A percentile compares a stretch with the other conserved stretches of the same genome.
These are phyloP conservation scores for Chrysosporium keratinophilum DNA, from an alignment of 2,329 filamentous ascomycete species.

Conservation along the genomic window DNA sequence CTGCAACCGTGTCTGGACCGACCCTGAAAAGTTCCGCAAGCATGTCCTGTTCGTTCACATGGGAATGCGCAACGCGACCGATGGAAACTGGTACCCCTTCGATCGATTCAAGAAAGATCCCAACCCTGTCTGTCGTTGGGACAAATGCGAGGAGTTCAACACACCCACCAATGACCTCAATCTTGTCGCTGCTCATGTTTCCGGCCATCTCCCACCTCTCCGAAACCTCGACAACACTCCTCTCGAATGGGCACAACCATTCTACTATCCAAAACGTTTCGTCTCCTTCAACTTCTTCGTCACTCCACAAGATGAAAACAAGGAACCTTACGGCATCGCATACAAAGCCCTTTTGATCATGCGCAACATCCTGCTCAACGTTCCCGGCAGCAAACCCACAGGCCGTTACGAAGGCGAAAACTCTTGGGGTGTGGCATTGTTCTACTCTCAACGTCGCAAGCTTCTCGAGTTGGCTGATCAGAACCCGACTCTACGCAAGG, in stretches of 20 bases:
- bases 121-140: slow-evolving; percentile 30
- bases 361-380: slow-evolving; percentile 38
- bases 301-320: slow-evolving; percentile 34
- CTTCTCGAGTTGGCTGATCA: slow-evolving; percentile 33
- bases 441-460: slow-evolving; percentile 31
- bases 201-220: slow-evolving; percentile 17
- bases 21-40: slow-evolving; percentile 32
- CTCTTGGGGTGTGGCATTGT: slow-evolving; percentile 19
- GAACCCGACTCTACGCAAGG: slow-evolving; percentile 34
- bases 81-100: slow-evolving; percentile 12
- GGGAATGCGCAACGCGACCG: slow-evolving; percentile 18
- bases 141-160: slow-evolving; percentile 30
- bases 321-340: slow-evolving; percentile 37
- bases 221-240: slow-evolving; percentile 19
- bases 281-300: slow-evolving; percentile 33
- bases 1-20: slow-evolving; percentile 17
- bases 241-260: slow-evolving; percentile 22
- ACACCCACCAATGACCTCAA: slow-evolving; percentile 28
- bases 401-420: slow-evolving; percentile 6
- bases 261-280: slow-evolving; percentile 33
- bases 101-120: slow-evolving; percentile 11
- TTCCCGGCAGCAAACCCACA: slow-evolving; percentile 25
- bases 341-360: slow-evolving; percentile 40
- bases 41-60: slow-evolving; percentile 38
- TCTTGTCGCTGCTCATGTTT: slow-evolving; percentile 33